A percentile compares a stretch with the other conserved stretches of the same genome.
These are phyloP conservation scores for Alternaria infectoria DNA, from an alignment of 2,329 filamentous ascomycete species.

Conservation along the genomic window DNA sequence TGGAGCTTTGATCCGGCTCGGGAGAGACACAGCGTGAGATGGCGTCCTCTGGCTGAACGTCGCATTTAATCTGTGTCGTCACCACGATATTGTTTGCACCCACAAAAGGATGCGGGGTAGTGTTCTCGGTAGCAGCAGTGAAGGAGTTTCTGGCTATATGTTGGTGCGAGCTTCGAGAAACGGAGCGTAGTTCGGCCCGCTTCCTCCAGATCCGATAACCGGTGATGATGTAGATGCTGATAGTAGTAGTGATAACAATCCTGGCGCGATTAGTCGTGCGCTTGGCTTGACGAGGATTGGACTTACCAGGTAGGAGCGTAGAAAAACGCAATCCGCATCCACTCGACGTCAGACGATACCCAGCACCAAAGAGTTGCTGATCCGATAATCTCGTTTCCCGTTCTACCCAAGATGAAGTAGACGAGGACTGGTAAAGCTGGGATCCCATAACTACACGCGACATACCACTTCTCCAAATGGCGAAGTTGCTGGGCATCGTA, in stretches of 20 bases:
- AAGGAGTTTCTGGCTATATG: not conserved
- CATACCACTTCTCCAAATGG: conserved; percentile 73
- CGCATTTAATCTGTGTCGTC: conserved; percentile 70
- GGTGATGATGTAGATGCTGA: conserved; percentile 70
- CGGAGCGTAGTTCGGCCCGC: conserved; percentile 59
- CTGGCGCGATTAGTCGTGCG: conserved; percentile 23
- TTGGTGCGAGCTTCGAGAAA: conserved; percentile 21
- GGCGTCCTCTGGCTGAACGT: conserved; percentile 53
- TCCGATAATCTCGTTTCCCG: conserved; percentile 68
- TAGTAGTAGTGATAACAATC: conserved; percentile 65
- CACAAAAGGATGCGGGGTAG: conserved; percentile 54
- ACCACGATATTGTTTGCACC: conserved; percentile 50
- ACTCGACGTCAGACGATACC: conserved; percentile 71
- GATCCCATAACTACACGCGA: conserved; percentile 73
- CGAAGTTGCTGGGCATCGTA: conserved; percentile 70
- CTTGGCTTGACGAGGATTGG: not conserved
- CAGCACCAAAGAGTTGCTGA: conserved; percentile 83
- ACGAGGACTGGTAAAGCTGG: conserved; percentile 72
- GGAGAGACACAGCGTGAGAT: conserved; percentile 7
- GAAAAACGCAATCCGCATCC: conserved; percentile 75
- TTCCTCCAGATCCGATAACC: conserved; percentile 72
- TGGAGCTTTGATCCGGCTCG: conserved; percentile 26
- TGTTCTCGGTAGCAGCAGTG: conserved; percentile 4
- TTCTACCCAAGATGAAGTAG: conserved; percentile 68
- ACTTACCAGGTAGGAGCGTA: conserved; percentile 73